Evolutionary conservation across 805 yeast genomes (phyloP), one percentile per base, ranked within the genome.

Genomic region (Middelhovenomyces tepae): DNA sequence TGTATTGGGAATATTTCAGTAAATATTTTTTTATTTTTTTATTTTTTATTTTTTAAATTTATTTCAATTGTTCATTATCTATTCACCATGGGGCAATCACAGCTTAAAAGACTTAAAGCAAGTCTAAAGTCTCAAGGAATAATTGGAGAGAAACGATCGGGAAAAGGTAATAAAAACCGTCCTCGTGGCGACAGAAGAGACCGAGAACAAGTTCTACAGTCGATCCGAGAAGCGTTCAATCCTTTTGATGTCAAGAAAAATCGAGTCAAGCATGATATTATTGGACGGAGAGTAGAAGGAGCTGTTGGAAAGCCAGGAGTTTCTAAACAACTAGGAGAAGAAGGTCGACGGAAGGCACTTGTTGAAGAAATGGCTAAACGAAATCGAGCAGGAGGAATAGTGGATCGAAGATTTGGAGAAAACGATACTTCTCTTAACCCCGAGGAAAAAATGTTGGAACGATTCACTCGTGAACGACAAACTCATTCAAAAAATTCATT

Each of bases 71-170:
- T n/a, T n/a, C n/a, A n/a, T n/a, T n/a, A n/a, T n/a, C n/a, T n/a
- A n/a, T n/a, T n/a, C n/a, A n/a, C n/a, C n/a, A 80, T 80, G 91
- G 89, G 80, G 22, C 93, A 93, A 22, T 83, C 95, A 10, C 95
- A 87, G 62, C 64, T 87, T 42, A 86, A 85, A 54, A 75, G 73
- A 62, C 68, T 86, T 35, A 85, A 80, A 48, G 87, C 76, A 31
- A 75, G 85, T 2, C 61, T 86, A 36, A 78, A 78, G 51, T 70
- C 75, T 32, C 75, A 78, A 34, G 95, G 95, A 1, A 65, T 87
- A 18, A 78, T 85, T n/a, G 95, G 95, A 0, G 93, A 80, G 54
- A 73, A 87, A 16, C 82, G 81, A 45, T 59, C 65, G 15, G 47
- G 48, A 35, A 32, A 35, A 31, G 78, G 73, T 54, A 69, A 69